Evolutionary conservation across 1,284 basidiomycete species (phyloP), one percentile per base, ranked within the genome.

Genomic region (Exobasidium rhododendri): DNA sequence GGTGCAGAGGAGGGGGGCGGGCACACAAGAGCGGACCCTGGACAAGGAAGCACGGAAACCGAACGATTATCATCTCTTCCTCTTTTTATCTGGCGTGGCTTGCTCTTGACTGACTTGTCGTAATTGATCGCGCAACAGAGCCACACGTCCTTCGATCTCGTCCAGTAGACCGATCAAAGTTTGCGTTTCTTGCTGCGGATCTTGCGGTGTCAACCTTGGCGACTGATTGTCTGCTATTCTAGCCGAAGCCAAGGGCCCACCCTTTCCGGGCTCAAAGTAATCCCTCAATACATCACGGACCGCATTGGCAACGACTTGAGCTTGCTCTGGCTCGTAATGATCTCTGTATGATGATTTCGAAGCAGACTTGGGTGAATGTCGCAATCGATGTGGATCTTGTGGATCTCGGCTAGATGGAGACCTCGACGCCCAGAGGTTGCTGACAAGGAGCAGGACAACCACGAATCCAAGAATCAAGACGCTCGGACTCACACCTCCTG

Each of bases 391-490:
- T 11, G 61, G 61, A 17, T 60, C 58, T n/a, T 32, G 17, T 13
- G 57, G 57, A 60, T 63, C 61, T 26, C 61, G 22, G 22, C 7
- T 20, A 4, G 17, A 46, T 7, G 50, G 14, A 6, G 29, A 63
- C 2, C 63, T 59, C 2, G 78, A 54, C 1, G 78, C 78, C 73
- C 77, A 81, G 17, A 81, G 50, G 63, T 81, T 81, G n/a, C 70
- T 73, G 22, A 81, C n/a, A 2, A 81, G 63, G 56, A 81, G 74
- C 11, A 80, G 49, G 31, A 71, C 50, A 54, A 81, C 75, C 46
- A 80, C 59, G 7, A 64, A 54, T 0, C 64, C 67, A 30, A 80
- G 67, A 3, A 62, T 60, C n/a, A 79, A 61, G 4, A 69, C 67
- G 32, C 68, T 65, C 22, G 66, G 40, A 50, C 62, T 73, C 22